Percentiles rank a stretch among this genome's conserved stretches.
Conservation (phyloP, 768 basidiomycete genomes). For the Trametes cubensis region DNA sequence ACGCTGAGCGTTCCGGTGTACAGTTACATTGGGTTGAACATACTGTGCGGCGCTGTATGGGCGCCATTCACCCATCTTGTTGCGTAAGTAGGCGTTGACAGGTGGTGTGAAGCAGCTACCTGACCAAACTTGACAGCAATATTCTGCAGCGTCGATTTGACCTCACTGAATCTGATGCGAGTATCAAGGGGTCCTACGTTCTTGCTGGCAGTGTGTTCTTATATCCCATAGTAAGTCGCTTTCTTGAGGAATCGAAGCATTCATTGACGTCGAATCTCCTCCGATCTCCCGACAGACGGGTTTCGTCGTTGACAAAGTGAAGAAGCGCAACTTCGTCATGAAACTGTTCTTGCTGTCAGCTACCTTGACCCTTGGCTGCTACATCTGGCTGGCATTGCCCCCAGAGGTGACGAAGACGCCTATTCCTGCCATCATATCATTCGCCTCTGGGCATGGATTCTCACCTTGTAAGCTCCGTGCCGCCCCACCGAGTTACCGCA, state of each 20-base stretch:
- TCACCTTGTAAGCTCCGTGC: conserved; percentile 66
- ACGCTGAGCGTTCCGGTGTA: neutral
- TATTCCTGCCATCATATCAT: conserved; percentile 61
- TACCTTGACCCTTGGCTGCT: conserved; percentile 58
- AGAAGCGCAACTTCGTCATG: conserved; percentile 58
- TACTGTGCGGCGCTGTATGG: conserved; percentile 79
- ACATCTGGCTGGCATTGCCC: conserved; percentile 68
- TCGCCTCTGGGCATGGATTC: conserved; percentile 73
- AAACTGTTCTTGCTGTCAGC: conserved; percentile 62
- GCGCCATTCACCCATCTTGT: conserved; percentile 77
- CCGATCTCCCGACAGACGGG: conserved; percentile 49
- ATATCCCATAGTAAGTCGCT: conserved; percentile 62
- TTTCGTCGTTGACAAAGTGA: conserved; percentile 62
- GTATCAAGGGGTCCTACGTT: conserved; percentile 69
- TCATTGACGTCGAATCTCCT: neutral
- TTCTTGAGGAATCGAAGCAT: neutral
- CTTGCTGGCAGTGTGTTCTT: conserved; percentile 68
- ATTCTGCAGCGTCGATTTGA: conserved; percentile 70
- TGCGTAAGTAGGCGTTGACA: conserved; percentile 48
- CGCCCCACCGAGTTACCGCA: neutral
- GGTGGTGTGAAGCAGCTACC: neutral
- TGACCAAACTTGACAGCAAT: conserved; percentile 47
- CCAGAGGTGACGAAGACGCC: conserved; percentile 58
- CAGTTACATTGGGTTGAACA: conserved; percentile 75
- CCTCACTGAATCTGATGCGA: conserved; percentile 61